A percentile compares a stretch with the other conserved stretches of the same genome.
Evolutionary conservation across 202 grass and related monocot genomes (phyloP).

Genomic region (Dendrocalamus latiflorus): DNA sequence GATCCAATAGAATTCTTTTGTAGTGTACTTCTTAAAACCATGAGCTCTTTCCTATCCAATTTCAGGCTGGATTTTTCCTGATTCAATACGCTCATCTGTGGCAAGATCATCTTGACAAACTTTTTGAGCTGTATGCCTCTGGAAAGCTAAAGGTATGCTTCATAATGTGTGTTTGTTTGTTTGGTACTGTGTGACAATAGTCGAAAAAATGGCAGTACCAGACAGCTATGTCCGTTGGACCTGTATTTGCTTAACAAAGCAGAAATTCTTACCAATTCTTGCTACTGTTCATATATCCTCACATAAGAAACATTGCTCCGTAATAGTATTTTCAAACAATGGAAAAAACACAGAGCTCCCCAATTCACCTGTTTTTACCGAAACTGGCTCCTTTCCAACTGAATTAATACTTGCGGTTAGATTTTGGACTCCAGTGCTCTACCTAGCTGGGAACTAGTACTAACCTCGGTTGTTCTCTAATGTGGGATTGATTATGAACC

Average conservation of each 20-base stretch:
- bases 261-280: neutral
- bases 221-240: neutral
- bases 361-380: neutral
- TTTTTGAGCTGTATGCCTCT: slow-evolving; percentile 57
- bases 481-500: neutral
- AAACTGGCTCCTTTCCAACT: neutral
- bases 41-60: neutral
- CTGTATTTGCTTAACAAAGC: neutral
- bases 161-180: neutral
- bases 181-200: neutral
- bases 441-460: neutral
- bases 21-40: neutral
- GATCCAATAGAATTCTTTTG: neutral
- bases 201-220: neutral
- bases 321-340: neutral
- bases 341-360: neutral
- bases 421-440: neutral
- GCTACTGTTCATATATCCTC: neutral
- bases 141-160: slow-evolving; percentile 75
- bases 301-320: neutral
- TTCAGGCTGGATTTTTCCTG: slow-evolving; percentile 80
- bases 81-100: slow-evolving; percentile 59
- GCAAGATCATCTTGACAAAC: slow-evolving; percentile 75
- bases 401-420: neutral
- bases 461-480: neutral